These are phyloP conservation scores for Lavandula angustifolia DNA, from an alignment of 257 asterid species.

Conservation along the genomic window DNA sequence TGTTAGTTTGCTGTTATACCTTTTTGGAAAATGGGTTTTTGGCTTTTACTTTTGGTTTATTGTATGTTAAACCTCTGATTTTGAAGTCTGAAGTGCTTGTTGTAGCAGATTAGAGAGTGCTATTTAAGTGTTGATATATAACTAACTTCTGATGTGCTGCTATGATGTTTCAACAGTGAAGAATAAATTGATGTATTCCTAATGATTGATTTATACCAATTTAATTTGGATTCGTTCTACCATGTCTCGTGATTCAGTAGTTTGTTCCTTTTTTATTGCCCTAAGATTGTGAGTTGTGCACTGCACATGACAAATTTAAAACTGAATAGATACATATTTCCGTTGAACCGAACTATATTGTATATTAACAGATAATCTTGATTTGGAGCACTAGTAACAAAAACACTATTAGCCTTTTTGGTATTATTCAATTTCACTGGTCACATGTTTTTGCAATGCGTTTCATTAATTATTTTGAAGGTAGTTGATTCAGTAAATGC, in stretches of 20 bases:
- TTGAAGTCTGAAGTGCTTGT: constrained; percentile 1
- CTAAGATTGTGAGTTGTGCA: constrained; percentile 16
- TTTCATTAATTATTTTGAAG: too few species aligned
- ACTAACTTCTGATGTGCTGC: not conserved
- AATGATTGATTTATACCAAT: not conserved
- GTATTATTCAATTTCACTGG: too few species aligned
- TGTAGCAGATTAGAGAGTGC: not conserved
- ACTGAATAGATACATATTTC: not conserved
- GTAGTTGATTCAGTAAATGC: not conserved
- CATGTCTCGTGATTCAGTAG: not conserved
- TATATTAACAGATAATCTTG: constrained; percentile 1
- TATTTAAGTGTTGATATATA: not conserved
- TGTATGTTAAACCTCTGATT: not conserved
- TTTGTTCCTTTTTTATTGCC: not conserved
- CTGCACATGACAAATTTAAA: not conserved
- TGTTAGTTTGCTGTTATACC: not conserved
- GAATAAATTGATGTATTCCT: not conserved
- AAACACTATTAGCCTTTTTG: too few species aligned
- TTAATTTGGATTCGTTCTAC: not conserved
- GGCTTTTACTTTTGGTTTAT: constrained; percentile 11
- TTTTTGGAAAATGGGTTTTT: constrained; percentile 4
- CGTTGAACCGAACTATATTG: not conserved
- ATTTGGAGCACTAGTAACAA: too few species aligned
- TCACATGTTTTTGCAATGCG: too few species aligned
- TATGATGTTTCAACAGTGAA: not conserved